Evolutionary conservation across 225 moss, liverwort and hornwort species (phyloP).

Genomic region (Lunularia cruciata): DNA sequence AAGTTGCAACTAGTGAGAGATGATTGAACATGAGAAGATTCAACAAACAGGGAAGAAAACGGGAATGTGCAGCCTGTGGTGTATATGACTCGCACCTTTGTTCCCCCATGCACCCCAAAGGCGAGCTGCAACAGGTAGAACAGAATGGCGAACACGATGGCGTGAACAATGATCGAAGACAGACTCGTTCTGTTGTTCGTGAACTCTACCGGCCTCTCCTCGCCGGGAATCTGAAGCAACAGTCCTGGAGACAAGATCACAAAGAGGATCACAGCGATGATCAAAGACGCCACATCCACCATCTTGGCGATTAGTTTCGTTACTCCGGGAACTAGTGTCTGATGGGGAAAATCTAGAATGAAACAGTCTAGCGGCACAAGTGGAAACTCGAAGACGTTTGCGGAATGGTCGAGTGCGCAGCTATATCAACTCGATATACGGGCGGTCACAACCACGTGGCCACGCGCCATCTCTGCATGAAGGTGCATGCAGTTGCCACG

Average conservation of each 20-base stretch:
- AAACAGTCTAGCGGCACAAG: neutral
- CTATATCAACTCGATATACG: constrained; percentile 3
- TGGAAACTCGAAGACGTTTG: too few species aligned
- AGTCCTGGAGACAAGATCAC: constrained; percentile 71
- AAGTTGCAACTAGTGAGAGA: too few species aligned
- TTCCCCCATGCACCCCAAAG: constrained; percentile 52
- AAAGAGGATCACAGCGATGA: constrained; percentile 71
- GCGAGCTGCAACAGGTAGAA: constrained; percentile 61
- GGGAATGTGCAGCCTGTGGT: too few species aligned
- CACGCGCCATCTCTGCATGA: neutral
- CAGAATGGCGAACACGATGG: constrained; percentile 65
- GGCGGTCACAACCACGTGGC: constrained; percentile 3
- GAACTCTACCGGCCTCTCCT: constrained; percentile 80
- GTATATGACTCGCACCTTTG: too few species aligned
- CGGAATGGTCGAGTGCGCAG: neutral
- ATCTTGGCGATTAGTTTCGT: too few species aligned
- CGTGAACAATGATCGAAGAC: constrained; percentile 76
- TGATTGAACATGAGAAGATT: too few species aligned
- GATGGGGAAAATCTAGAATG: too few species aligned
- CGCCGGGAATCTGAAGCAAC: constrained; percentile 87
- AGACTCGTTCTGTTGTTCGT: constrained; percentile 71
- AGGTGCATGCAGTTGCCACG: constrained; percentile 11
- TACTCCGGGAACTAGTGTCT: too few species aligned
- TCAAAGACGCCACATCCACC: constrained; percentile 63
- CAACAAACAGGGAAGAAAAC: too few species aligned